phyloP scores from a whole-genome alignment of 371 early-diverging fungal species.

The Syncephalastrum monosporum region DNA sequence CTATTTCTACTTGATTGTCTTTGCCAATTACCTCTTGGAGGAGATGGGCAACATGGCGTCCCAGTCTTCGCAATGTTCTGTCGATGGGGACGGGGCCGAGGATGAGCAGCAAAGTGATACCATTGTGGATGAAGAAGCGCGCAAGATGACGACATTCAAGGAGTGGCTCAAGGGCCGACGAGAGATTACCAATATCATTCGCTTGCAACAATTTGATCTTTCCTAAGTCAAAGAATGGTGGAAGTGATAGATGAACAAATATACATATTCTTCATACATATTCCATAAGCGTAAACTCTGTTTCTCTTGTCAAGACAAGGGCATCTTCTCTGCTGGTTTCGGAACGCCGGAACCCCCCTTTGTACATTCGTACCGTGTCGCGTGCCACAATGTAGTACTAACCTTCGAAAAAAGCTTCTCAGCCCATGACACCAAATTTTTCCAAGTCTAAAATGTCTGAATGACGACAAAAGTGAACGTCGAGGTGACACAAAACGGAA shows the following conservation, averaged over 20 bases:
- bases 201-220: slow-evolving; percentile 25
- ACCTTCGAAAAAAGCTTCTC: too few relatives aligned
- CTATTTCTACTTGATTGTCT: slow-evolving; percentile 71
- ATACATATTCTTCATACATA: background rate
- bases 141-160: slow-evolving; percentile 40
- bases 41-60: slow-evolving; percentile 35
- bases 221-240: slow-evolving; percentile 5
- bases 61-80: background rate
- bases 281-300: too few relatives aligned
- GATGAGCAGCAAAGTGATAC: slow-evolving; percentile 13
- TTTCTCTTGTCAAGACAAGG: too few relatives aligned
- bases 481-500: too few relatives aligned
- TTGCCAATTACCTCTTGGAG: slow-evolving; percentile 73
- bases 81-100: background rate
- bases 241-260: background rate
- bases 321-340: too few relatives aligned
- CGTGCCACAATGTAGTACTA: too few relatives aligned
- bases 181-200: slow-evolving; percentile 54
- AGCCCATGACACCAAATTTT: too few relatives aligned
- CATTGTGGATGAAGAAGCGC: slow-evolving; percentile 35
- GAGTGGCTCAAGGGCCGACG: slow-evolving; percentile 54
- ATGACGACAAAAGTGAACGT: too few relatives aligned
- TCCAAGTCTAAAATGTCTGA: too few relatives aligned
- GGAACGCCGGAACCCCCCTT: too few relatives aligned
- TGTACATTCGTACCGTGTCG: too few relatives aligned